phyloP scores from a whole-genome alignment of 2,329 filamentous ascomycete species.

The Botrytis aclada region DNA sequence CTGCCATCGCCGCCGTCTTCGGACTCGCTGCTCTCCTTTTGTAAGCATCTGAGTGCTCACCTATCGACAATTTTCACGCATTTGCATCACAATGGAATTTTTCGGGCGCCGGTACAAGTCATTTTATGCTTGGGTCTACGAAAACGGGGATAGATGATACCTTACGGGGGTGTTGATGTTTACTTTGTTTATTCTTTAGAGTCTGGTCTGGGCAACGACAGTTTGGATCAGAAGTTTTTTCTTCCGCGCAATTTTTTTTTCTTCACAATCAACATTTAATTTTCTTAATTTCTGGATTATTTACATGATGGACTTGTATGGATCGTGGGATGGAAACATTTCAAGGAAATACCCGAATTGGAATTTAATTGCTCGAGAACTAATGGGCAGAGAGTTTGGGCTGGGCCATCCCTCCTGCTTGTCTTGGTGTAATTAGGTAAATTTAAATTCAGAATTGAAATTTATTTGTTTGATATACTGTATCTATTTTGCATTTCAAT shows the following conservation, averaged over 20 bases:
- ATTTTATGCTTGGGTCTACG: conserved; percentile 35
- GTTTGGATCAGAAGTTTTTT: conserved; percentile 9
- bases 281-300: conserved; percentile 13
- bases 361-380: background rate
- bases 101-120: conserved; percentile 20
- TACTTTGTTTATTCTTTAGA: conserved; percentile 21
- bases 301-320: background rate
- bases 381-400: background rate
- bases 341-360: background rate
- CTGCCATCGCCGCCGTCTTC: conserved; percentile 25
- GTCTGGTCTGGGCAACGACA: conserved; percentile 12
- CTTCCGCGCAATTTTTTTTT: conserved; percentile 9
- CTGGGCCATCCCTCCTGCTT: conserved; percentile 11
- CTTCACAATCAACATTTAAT: conserved; percentile 1
- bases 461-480: conserved; percentile 3
- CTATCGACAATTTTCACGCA: conserved; percentile 26
- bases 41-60: conserved; percentile 32
- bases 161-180: conserved; percentile 21
- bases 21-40: conserved; percentile 34
- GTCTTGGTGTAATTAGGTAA: background rate
- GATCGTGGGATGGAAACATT: conserved; percentile 11
- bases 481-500: background rate
- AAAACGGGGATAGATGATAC: conserved; percentile 23
- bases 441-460: conserved; percentile 1
- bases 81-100: conserved; percentile 25